Evolutionary conservation across 352 stramenopile genomes (phyloP).

Genomic region (Globisporangium paroecandrum): DNA sequence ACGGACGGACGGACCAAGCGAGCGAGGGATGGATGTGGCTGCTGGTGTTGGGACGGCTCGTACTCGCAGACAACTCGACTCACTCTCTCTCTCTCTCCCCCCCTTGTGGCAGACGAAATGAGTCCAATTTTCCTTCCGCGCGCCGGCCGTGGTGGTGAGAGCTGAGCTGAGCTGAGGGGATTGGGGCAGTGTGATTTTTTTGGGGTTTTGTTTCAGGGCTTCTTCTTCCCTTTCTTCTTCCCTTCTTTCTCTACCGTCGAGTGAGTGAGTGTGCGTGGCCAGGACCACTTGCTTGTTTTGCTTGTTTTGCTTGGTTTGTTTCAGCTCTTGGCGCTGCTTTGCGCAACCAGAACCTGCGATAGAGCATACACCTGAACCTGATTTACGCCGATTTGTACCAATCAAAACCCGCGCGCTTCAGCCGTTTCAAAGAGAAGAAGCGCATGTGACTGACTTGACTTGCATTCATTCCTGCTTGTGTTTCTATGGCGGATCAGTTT

Average conservation of each 20-base stretch:
- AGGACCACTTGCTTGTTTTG: neutral
- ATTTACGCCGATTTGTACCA: neutral
- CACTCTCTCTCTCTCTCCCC: neutral
- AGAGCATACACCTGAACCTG: neutral
- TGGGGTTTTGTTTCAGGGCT: neutral
- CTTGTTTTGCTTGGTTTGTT: neutral
- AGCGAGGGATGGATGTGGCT: neutral
- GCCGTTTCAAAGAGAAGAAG: neutral
- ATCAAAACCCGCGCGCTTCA: neutral
- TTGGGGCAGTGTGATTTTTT: conserved; percentile 5
- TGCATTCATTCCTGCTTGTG: neutral
- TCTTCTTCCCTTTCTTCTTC: neutral
- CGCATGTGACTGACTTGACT: neutral
- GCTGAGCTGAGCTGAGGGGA: neutral
- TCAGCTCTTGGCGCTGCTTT: neutral
- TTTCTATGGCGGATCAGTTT: too few species aligned
- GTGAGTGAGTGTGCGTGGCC: too few species aligned
- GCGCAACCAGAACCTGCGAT: neutral
- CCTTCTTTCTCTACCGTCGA: neutral
- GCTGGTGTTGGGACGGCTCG: neutral
- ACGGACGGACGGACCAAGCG: neutral
- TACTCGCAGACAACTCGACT: neutral
- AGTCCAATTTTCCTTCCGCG: neutral
- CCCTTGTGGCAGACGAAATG: neutral
- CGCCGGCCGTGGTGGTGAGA: neutral